These are phyloP conservation scores for Carex cristatella DNA, from an alignment of 176 grass and related monocot genomes.

Conservation along the genomic window DNA sequence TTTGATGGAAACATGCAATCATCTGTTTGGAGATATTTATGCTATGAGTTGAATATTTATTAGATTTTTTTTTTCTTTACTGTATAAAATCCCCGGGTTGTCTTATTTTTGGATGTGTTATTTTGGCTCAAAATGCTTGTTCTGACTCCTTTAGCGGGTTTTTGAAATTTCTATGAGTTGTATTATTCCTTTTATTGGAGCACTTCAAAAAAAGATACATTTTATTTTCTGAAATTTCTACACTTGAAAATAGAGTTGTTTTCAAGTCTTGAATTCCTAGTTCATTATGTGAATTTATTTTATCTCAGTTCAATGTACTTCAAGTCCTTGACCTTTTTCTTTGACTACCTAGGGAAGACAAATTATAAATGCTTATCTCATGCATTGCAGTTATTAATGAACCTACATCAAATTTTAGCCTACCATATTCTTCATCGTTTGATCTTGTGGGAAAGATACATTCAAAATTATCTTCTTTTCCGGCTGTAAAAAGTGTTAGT, in stretches of 20 bases:
- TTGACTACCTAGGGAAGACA: background rate
- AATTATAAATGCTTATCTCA: background rate
- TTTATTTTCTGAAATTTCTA: background rate
- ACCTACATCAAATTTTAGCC: background rate
- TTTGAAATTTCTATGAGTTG: background rate
- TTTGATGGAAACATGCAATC: background rate
- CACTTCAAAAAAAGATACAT: background rate
- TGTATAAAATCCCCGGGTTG: background rate
- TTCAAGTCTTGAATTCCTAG: background rate
- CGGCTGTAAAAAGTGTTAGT: background rate
- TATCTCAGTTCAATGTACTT: background rate
- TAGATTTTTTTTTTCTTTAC: background rate
- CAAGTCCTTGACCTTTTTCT: background rate
- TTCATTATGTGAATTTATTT: background rate
- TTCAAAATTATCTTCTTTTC: background rate
- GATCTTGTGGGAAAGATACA: background rate
- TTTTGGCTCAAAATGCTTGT: background rate
- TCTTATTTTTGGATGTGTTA: background rate
- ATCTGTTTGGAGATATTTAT: background rate
- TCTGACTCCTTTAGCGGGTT: background rate
- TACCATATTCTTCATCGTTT: background rate
- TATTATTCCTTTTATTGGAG: background rate
- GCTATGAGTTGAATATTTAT: slow-evolving; percentile 3
- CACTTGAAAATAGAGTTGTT: background rate
- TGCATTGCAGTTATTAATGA: background rate